These are phyloP conservation scores for Colletotrichum somersetense DNA, from an alignment of 2,329 filamentous ascomycete species.

Conservation along the genomic window DNA sequence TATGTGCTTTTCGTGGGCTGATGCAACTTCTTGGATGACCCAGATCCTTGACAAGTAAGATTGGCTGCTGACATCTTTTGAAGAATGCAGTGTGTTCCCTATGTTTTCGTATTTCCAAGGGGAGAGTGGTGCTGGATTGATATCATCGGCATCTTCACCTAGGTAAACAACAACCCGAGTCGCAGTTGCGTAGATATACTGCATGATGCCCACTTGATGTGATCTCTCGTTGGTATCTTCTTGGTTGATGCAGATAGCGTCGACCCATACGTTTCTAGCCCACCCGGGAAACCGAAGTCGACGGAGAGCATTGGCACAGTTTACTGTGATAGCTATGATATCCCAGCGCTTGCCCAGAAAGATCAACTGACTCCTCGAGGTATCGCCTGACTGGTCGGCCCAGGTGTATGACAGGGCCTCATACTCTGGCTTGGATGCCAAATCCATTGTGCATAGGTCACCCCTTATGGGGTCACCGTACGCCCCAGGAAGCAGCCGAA, in stretches of 20 bases:
- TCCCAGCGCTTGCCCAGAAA: conserved; percentile 12
- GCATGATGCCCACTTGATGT: conserved; percentile 43
- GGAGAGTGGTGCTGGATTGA: background rate
- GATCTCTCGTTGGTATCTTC: conserved; percentile 31
- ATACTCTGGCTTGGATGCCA: conserved; percentile 8
- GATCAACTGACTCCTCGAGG: background rate
- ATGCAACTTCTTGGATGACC: background rate
- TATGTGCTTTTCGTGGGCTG: background rate
- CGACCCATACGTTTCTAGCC: conserved; percentile 1
- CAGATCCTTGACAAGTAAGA: background rate
- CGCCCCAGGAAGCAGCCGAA: background rate
- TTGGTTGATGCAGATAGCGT: conserved; percentile 35
- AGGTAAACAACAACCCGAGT: conserved; percentile 5
- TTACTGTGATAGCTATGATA: background rate
- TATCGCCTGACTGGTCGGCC: conserved; percentile 16
- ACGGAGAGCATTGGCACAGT: conserved; percentile 27
- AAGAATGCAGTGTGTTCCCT: background rate
- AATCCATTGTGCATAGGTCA: background rate
- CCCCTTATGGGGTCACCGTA: background rate
- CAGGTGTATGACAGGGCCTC: conserved; percentile 38
- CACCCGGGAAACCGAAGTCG: background rate
- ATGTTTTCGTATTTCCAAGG: background rate
- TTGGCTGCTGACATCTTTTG: background rate
- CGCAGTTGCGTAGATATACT: conserved; percentile 40
- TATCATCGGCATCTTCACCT: background rate